Evolutionary conservation across 768 basidiomycete species (phyloP), one percentile per base, ranked within the genome.

Genomic region (Rhizopogon vesiculosus): DNA sequence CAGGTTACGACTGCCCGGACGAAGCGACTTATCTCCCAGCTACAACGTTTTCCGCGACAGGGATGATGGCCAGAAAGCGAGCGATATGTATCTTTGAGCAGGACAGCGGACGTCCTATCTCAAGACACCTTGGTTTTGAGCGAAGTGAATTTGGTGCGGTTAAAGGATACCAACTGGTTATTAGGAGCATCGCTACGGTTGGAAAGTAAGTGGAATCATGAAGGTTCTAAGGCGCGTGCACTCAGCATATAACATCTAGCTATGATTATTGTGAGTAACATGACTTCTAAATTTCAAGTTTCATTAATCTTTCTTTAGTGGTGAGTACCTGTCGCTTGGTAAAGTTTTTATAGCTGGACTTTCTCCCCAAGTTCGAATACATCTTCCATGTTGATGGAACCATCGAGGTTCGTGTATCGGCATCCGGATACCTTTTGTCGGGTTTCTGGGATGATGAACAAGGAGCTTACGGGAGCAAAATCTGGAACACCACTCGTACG

Each of bases 1-100:
- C 79, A 1, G 78, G 81, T 46, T 87, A 87, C 62, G 86, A 87
- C 62, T 86, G 85, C 59, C 86, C 86, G 3, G 68, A 77, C 56
- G 83, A 85, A 48, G 78, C 85, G 0, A 72, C 81, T 13, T 83
- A 76, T 64, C 71, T 87, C 18, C 80, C 82, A 3, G 81, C 82
- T 0, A 82, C 81, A 5, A 80, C 81, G 0, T 77, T 79, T 62
- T 70, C 75, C 22, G 63, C 64, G 4, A 52, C 64, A 9, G 85
- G 82, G 3, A 73, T 69, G 5, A 61, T 81, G 54, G 67, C 72
- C 3, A 74, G 78, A 48, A 67, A 76, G 25, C 74, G 78, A 31
- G 85, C 82, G 0, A 81, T 87, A 50, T 86, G 85, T 58, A 69
- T 87, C 43, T 86, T 86, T 53, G 85, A 86, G 62, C 76, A 79